phyloP scores from a whole-genome alignment of 2,329 filamentous ascomycete genomes.

The Diaporthe ilicicola region DNA sequence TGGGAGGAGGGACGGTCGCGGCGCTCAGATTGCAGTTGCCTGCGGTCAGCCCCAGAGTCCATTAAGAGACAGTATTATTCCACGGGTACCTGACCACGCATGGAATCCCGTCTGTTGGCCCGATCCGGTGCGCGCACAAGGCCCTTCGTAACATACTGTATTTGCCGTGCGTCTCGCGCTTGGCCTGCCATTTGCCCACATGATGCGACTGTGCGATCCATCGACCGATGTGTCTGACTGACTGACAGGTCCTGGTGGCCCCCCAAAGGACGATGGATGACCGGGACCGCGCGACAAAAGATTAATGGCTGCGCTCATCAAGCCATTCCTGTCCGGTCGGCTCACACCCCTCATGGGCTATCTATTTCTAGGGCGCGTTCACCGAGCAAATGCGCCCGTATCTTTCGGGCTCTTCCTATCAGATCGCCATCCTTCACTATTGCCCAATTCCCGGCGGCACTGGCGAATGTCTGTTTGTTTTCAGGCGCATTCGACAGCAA shows the following conservation, averaged over 20 bases:
- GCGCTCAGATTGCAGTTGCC: slow-evolving; percentile 5
- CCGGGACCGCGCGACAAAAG: slow-evolving; percentile 23
- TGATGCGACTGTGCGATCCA: slow-evolving; percentile 23
- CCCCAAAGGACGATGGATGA: not conserved
- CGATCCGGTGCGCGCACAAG: slow-evolving; percentile 13
- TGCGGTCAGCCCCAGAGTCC: not conserved
- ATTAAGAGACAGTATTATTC: slow-evolving; percentile 15
- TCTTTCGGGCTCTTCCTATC: slow-evolving; percentile 18
- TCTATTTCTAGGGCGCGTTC: slow-evolving; percentile 8
- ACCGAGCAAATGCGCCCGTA: slow-evolving; percentile 2
- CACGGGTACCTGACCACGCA: slow-evolving; percentile 31
- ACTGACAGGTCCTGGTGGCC: slow-evolving; percentile 9
- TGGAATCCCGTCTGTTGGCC: slow-evolving; percentile 23
- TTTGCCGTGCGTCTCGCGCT: slow-evolving; percentile 15
- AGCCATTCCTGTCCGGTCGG: not conserved
- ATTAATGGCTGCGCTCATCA: not conserved
- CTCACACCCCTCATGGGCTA: not conserved
- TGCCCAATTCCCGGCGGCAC: slow-evolving; percentile 5
- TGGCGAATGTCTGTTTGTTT: slow-evolving; percentile 15
- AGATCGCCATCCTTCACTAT: slow-evolving; percentile 3
- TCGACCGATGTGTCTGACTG: slow-evolving; percentile 16
- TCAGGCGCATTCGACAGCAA: slow-evolving; percentile 29
- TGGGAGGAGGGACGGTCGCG: not conserved
- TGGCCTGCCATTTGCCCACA: slow-evolving; percentile 10
- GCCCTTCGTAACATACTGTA: slow-evolving; percentile 4